Conservation (phyloP, 2,329 filamentous ascomycete species). For the Penicillium rolfsii region DNA sequence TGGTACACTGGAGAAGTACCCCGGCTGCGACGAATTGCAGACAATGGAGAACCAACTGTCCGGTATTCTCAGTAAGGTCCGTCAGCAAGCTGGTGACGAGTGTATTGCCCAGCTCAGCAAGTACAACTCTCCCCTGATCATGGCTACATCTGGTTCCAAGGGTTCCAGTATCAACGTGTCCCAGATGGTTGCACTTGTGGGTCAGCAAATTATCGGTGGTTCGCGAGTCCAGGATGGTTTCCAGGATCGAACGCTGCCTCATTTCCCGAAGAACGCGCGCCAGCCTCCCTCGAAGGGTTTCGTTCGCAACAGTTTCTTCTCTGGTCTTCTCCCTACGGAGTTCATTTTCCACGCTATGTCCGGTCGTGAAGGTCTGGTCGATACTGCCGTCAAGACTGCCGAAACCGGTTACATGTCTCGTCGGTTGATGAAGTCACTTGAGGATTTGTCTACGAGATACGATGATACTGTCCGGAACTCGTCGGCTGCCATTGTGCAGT, state of each 20-base stretch:
- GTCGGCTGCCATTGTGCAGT: slow-evolving; percentile 85
- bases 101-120: slow-evolving; percentile 88
- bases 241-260: slow-evolving; percentile 89
- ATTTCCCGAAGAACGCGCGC: slow-evolving; percentile 90
- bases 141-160: slow-evolving; percentile 97
- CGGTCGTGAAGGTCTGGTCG: slow-evolving; percentile 95
- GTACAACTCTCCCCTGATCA: slow-evolving; percentile 90
- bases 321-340: slow-evolving; percentile 83
- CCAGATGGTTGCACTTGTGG: slow-evolving; percentile 97
- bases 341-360: slow-evolving; percentile 99
- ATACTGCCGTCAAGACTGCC: slow-evolving; percentile 98
- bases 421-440: slow-evolving; percentile 94
- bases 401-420: slow-evolving; percentile 99
- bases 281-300: slow-evolving; percentile 96
- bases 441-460: slow-evolving; percentile 91
- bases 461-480: slow-evolving; percentile 95
- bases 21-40: slow-evolving; percentile 88
- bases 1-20: slow-evolving; percentile 79
- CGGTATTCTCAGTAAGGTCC: slow-evolving; percentile 87
- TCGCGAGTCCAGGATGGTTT: slow-evolving; percentile 94
- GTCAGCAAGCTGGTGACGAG: slow-evolving; percentile 85
- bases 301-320: slow-evolving; percentile 96
- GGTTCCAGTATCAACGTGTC: slow-evolving; percentile 97
- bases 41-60: slow-evolving; percentile 90
- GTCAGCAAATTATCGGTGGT: slow-evolving; percentile 95